Percentiles rank a stretch among this genome's conserved stretches.
Conservation (phyloP, 768 basidiomycete genomes). For the Dacryopinax primogenitus region DNA sequence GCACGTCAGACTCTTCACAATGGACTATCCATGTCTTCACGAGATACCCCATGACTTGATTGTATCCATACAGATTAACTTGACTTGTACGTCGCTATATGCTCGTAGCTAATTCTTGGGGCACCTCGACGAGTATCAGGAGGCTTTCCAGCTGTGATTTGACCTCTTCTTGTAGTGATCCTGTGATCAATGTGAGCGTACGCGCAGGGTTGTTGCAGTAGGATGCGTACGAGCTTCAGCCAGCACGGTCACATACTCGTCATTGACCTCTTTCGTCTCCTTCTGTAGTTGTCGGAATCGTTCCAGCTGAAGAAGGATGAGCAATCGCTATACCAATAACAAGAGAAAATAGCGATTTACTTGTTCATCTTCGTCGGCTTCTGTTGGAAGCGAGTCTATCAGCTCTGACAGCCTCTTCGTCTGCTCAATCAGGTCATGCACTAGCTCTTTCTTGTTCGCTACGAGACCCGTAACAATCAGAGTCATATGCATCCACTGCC, state of each 20-base stretch:
- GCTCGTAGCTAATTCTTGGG: not conserved
- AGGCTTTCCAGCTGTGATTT: not conserved
- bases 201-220: not conserved
- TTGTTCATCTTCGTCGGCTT: not conserved
- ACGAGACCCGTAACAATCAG: not conserved
- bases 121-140: not conserved
- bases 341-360: not conserved
- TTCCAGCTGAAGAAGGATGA: not conserved
- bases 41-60: not conserved
- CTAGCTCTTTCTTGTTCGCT: not conserved
- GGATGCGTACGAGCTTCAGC: constrained; percentile 4
- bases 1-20: not conserved
- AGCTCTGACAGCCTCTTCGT: not conserved
- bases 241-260: not conserved
- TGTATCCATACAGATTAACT: constrained; percentile 10
- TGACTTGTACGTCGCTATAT: not conserved
- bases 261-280: not conserved
- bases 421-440: not conserved
- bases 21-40: not conserved
- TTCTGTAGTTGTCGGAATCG: not conserved
- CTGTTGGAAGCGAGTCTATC: not conserved
- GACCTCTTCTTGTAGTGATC: not conserved
- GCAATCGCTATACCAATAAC: not conserved
- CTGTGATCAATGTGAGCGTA: not conserved
- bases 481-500: not conserved